Evolutionary conservation across 225 moss, liverwort and hornwort species (phyloP).

Genomic region (Physcomitrium patens): DNA sequence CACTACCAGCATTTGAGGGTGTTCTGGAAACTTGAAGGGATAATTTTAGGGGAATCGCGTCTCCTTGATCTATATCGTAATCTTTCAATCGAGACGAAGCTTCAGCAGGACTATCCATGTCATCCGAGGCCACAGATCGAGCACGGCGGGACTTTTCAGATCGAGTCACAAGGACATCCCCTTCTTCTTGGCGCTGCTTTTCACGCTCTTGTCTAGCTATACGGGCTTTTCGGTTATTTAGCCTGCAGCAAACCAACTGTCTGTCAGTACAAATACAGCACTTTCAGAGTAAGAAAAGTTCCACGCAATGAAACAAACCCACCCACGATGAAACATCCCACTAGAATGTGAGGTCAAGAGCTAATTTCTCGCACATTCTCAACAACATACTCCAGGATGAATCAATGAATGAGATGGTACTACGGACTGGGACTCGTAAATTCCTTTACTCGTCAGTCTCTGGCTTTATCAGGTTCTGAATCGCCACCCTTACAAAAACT

Average conservation of each 20-base stretch:
- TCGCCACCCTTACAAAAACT: not conserved
- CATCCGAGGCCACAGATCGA: constrained; percentile 70
- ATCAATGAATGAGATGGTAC: not conserved
- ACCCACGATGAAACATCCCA: constrained; percentile 11
- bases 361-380: not conserved
- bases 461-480: not conserved
- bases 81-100: constrained; percentile 63
- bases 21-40: constrained; percentile 35
- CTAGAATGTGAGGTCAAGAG: constrained; percentile 2
- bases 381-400: constrained; percentile 12
- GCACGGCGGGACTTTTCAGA: constrained; percentile 69
- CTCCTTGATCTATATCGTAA: constrained; percentile 61
- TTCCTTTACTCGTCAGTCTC: not conserved
- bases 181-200: constrained; percentile 73
- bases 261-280: constrained; percentile 60
- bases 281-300: constrained; percentile 41
- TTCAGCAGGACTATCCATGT: constrained; percentile 61
- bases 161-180: constrained; percentile 51
- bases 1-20: constrained; percentile 50
- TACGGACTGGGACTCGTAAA: not conserved
- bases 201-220: constrained; percentile 91
- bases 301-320: constrained; percentile 16
- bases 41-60: constrained; percentile 37
- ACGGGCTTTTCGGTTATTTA: constrained; percentile 98
- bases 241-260: constrained; percentile 83